phyloP scores from a whole-genome alignment of 371 early-diverging fungal genomes.

The Zopfochytrium polystomum region DNA sequence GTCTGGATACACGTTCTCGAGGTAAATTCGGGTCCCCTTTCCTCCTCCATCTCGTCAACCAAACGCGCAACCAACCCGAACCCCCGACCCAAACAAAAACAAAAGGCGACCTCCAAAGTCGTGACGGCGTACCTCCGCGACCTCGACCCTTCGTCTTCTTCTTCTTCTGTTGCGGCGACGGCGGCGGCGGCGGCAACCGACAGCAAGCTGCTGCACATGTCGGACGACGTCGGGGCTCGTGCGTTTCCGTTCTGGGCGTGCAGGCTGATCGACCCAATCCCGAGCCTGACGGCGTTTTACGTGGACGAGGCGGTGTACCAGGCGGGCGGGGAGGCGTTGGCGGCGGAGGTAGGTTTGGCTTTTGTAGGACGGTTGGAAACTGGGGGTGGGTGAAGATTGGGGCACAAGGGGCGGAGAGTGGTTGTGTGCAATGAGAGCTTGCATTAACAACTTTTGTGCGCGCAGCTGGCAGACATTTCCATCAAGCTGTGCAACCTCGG shows the following conservation, averaged over 20 bases:
- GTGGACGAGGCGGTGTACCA: conserved; percentile 19
- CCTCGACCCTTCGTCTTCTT: conserved; percentile 9
- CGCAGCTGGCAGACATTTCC: conserved; percentile 23
- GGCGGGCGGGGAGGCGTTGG: conserved; percentile 12
- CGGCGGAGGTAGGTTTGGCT: neutral
- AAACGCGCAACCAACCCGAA: neutral
- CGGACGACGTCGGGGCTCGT: conserved; percentile 25
- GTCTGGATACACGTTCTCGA: conserved; percentile 42
- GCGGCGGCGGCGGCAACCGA: conserved; percentile 3
- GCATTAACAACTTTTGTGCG: no score
- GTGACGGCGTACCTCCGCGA: conserved; percentile 30
- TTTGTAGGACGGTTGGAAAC: neutral
- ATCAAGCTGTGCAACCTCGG: conserved; percentile 20
- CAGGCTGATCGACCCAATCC: conserved; percentile 18
- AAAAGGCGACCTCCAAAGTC: conserved; percentile 27
- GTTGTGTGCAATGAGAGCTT: no score
- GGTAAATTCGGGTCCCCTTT: conserved; percentile 14
- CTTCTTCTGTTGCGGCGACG: neutral
- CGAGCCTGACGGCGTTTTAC: conserved; percentile 8
- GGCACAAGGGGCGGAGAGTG: no score
- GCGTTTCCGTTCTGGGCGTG: conserved; percentile 35
- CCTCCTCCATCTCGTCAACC: neutral
- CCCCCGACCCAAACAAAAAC: no score
- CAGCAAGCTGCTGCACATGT: conserved; percentile 24
- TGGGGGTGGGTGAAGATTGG: no score